These are phyloP conservation scores for Eudorina sp. DNA, from an alignment of 139 green algal species.

Conservation along the genomic window DNA sequence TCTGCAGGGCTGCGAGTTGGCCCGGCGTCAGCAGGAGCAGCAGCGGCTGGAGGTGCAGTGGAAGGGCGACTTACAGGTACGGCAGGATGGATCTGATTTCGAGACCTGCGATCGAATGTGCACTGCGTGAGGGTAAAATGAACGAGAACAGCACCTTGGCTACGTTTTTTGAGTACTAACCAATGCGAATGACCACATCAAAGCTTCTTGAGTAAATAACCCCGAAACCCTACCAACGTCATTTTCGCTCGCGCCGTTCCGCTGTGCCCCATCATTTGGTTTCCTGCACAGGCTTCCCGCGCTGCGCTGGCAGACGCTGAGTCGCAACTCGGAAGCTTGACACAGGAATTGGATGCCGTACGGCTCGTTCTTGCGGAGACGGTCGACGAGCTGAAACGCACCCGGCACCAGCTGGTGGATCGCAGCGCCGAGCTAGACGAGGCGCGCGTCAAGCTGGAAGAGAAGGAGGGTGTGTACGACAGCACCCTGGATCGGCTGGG, in stretches of 20 bases:
- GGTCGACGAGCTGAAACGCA: neutral
- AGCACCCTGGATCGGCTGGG: neutral
- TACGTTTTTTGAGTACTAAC: too few relatives aligned
- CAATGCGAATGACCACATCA: too few relatives aligned
- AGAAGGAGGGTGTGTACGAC: neutral
- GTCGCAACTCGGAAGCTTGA: neutral
- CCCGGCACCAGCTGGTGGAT: slow-evolving; percentile 1
- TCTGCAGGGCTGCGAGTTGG: neutral
- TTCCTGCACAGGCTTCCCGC: neutral
- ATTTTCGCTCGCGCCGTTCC: neutral
- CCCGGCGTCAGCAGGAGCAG: neutral
- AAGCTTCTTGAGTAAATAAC: too few relatives aligned
- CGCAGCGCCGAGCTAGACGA: neutral
- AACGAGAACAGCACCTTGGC: too few relatives aligned
- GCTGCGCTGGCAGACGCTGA: neutral
- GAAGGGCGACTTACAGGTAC: neutral
- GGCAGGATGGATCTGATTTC: neutral
- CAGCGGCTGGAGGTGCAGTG: neutral
- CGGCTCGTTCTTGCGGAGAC: slow-evolving; percentile 4
- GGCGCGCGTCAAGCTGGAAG: neutral
- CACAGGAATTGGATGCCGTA: slow-evolving; percentile 10
- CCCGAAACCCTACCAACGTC: too few relatives aligned
- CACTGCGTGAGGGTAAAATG: neutral
- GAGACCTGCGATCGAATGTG: neutral
- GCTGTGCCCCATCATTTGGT: neutral